Evolutionary conservation across 768 basidiomycete species (phyloP).

Genomic region (Suillus clintonianus): DNA sequence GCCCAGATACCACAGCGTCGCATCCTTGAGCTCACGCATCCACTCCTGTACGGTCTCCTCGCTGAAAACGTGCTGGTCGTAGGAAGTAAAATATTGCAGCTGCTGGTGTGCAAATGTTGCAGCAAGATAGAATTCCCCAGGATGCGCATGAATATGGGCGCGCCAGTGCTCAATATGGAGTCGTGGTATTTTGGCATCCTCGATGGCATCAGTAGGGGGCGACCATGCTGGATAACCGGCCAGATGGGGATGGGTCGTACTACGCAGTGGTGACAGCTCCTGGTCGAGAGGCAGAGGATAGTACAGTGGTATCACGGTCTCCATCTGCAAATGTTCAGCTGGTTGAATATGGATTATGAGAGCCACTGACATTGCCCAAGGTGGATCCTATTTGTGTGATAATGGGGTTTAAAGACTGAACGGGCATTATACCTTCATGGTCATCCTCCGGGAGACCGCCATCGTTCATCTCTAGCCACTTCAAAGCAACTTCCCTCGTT

Average conservation of each 20-base stretch:
- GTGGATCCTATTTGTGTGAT: constrained; percentile 24
- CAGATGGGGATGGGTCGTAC: constrained; percentile 12
- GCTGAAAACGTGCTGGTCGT: constrained; percentile 46
- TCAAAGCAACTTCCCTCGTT: constrained; percentile 21
- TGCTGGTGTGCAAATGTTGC: constrained; percentile 35
- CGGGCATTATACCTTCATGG: not conserved
- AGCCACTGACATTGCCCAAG: constrained; percentile 39
- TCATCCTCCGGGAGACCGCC: not conserved
- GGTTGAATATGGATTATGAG: not conserved
- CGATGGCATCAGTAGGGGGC: not conserved
- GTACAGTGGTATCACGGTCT: constrained; percentile 34
- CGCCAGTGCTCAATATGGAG: constrained; percentile 13
- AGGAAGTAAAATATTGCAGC: constrained; percentile 37
- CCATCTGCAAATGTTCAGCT: constrained; percentile 27
- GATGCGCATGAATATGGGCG: constrained; percentile 43
- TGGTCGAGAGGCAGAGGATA: constrained; percentile 28
- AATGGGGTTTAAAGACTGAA: constrained; percentile 15
- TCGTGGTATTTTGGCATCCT: not conserved
- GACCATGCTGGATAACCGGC: constrained; percentile 5
- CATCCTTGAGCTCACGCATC: constrained; percentile 41
- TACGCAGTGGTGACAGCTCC: constrained; percentile 20
- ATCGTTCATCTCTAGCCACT: constrained; percentile 20
- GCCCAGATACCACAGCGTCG: constrained; percentile 27
- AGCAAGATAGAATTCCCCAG: constrained; percentile 49
- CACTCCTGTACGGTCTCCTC: constrained; percentile 41